phyloP scores from a whole-genome alignment of 1,284 basidiomycete species.

The Cutaneotrichosporon dermatis region DNA sequence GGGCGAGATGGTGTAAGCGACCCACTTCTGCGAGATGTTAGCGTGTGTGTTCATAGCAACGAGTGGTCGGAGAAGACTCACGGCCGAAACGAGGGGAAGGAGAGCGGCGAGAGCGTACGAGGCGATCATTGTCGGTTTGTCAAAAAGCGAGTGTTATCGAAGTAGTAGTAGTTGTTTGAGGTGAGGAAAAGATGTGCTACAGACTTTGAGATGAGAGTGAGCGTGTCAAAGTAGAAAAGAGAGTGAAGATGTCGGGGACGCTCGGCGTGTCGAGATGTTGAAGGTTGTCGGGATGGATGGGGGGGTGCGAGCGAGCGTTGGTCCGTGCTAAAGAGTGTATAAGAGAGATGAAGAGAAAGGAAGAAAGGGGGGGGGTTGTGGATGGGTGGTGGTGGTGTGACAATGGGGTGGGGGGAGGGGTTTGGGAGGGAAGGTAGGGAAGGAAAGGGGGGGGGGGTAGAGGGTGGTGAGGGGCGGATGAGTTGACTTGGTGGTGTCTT shows the following conservation, averaged over 20 bases:
- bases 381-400: too few species aligned
- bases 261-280: background rate
- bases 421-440: too few species aligned
- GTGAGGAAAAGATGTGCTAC: background rate
- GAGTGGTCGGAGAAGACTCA: constrained; percentile 8
- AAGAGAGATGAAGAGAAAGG: background rate
- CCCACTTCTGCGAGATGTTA: constrained; percentile 3
- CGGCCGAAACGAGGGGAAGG: constrained; percentile 16
- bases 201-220: background rate
- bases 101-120: constrained; percentile 15
- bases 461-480: too few species aligned
- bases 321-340: constrained; percentile 3
- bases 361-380: background rate
- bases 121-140: constrained; percentile 7
- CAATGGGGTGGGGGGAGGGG: too few species aligned
- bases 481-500: too few species aligned
- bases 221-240: constrained; percentile 2
- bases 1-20: constrained; percentile 28
- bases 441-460: too few species aligned
- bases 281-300: constrained; percentile 1
- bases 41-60: too few species aligned
- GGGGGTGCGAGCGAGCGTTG: background rate
- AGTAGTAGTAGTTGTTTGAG: background rate
- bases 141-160: background rate
- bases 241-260: constrained; percentile 2